phyloP scores from a whole-genome alignment of 2,329 filamentous ascomycete species.

The Aspergillaceae sp. region DNA sequence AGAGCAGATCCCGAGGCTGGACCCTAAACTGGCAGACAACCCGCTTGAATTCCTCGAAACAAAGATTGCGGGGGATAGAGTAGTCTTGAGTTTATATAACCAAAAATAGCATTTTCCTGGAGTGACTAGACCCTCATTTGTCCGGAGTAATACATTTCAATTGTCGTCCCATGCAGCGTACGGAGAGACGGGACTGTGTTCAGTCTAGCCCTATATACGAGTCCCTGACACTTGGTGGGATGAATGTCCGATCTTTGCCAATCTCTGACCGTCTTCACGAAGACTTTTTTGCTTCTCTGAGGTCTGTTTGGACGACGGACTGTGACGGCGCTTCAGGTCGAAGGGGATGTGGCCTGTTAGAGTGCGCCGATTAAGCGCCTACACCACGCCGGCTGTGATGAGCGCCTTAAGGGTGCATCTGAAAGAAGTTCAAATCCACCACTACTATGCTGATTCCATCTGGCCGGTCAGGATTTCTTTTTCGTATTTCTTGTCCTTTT shows the following conservation, averaged over 20 bases:
- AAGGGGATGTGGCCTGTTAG: slow-evolving; percentile 7
- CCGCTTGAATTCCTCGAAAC: background rate
- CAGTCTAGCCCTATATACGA: background rate
- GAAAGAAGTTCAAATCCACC: background rate
- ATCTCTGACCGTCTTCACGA: background rate
- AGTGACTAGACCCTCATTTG: too few relatives aligned
- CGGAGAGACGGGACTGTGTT: background rate
- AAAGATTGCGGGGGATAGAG: slow-evolving; percentile 2
- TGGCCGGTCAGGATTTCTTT: slow-evolving; percentile 8
- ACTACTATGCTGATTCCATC: background rate
- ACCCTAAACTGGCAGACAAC: too few relatives aligned
- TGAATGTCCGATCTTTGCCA: background rate
- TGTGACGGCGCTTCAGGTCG: background rate
- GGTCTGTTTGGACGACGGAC: background rate
- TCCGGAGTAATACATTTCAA: too few relatives aligned
- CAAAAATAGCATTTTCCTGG: background rate
- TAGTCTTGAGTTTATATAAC: slow-evolving; percentile 10
- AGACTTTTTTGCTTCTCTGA: background rate
- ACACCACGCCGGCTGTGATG: slow-evolving; percentile 25
- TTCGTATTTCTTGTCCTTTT: slow-evolving; percentile 10
- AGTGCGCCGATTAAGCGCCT: slow-evolving; percentile 20
- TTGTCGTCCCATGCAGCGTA: background rate
- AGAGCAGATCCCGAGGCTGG: background rate
- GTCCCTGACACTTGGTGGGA: background rate
- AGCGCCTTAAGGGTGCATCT: slow-evolving; percentile 8